Conservation (phyloP, 495 filamentous ascomycete species). For the Lasiosphaeriaceae sp. region DNA sequence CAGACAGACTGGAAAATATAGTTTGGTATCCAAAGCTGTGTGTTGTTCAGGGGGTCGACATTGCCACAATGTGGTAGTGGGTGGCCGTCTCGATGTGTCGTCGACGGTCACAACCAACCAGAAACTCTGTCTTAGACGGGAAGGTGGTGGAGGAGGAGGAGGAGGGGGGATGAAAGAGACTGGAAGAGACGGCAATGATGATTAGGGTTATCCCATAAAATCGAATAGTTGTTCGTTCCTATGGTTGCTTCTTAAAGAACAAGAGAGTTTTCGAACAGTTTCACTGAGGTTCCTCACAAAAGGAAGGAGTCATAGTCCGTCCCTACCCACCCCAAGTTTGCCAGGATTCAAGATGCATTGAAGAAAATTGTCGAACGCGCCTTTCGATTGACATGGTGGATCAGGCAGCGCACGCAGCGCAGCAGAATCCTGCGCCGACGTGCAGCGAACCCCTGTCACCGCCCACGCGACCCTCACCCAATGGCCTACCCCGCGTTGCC, state of each 20-base stretch:
- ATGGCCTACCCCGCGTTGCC: slow-evolving; percentile 8
- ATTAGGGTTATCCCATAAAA: too few species aligned
- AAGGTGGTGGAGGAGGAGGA: not conserved
- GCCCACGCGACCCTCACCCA: slow-evolving; percentile 7
- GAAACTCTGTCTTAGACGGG: too few species aligned
- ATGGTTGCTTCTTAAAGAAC: too few species aligned
- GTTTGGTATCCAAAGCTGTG: not conserved
- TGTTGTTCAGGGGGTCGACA: not conserved
- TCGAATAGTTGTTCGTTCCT: too few species aligned
- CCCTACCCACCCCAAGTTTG: too few species aligned
- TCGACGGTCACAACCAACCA: slow-evolving; percentile 10
- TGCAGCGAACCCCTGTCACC: slow-evolving; percentile 12
- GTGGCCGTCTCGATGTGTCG: too few species aligned
- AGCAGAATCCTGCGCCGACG: not conserved
- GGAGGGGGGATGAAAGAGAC: too few species aligned
- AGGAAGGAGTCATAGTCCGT: slow-evolving; percentile 9
- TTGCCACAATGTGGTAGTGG: not conserved
- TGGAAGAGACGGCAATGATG: too few species aligned
- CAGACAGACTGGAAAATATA: not conserved
- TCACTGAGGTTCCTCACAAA: not conserved
- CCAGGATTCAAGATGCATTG: not conserved
- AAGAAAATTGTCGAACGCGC: slow-evolving; percentile 21
- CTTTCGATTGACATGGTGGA: slow-evolving; percentile 33
- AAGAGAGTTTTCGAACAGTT: too few species aligned
- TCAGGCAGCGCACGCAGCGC: not conserved